Evolutionary conservation across 805 yeast species (phyloP), one percentile per base, ranked within the genome.

Genomic region (Pichia scutulata): DNA sequence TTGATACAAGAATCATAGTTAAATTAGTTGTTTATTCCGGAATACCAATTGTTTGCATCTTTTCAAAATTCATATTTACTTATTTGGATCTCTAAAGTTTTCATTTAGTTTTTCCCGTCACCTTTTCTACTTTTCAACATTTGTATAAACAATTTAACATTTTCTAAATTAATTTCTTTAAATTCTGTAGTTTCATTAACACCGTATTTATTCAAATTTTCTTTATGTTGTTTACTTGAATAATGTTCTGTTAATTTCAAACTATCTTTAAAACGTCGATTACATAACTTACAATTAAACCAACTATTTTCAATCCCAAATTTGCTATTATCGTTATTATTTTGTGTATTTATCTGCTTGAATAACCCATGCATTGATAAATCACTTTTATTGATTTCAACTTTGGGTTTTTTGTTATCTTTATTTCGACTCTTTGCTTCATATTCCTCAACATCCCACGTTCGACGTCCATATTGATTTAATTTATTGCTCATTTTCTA

Each of bases 1-100:
- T 84, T 57, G 89, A 82, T 50, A 82, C 85, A 28, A 92, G 85
- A 54, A 85, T 88, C 3, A 67, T 87, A 30, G 89, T 93, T 10
- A 75, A 95, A 59, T 70, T 86, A 54, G 67, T 85, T 18, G 86
- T 89, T 1, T 92, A 92, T 67, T 83, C 86, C 1, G 98, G 98
- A 0, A 80, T 92, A 26, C 76, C 93, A 0, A 59, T 72, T 25
- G 66, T 76, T 30, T 84, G 33, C 8, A 3, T 50, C 7, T 26
- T 45, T 30, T 16, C 41, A 26, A 37, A 25, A 16, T 39, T 21
- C 19, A 4, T 47, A n/a, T 43, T 43, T n/a, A 18, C 4, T 4
- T 40, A 23, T 19, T 22, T 46, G 4, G 16, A 26, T 14, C 12
- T 40, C 23, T 40, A 39, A 19, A 14, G 28, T 33, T 33, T 33